These are phyloP conservation scores for Talaromyces wortmannii DNA, from an alignment of 495 filamentous ascomycete species.

Conservation along the genomic window DNA sequence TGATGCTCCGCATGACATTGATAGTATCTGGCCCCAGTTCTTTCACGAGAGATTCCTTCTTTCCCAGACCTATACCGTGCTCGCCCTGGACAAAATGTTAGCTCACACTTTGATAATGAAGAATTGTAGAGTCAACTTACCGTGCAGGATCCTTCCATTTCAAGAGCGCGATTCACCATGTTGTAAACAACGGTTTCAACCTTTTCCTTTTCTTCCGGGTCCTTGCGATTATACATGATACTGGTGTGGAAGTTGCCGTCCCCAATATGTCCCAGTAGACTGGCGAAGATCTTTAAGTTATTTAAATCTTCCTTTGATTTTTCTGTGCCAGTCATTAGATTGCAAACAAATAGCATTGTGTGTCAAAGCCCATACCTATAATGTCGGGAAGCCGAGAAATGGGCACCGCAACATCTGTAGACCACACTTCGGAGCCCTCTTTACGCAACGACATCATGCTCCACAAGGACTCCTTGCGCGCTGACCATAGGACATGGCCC, in stretches of 20 bases:
- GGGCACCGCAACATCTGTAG: slow-evolving; percentile 86
- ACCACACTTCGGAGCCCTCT: slow-evolving; percentile 57
- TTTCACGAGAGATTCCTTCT: slow-evolving; percentile 71
- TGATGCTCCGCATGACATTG: slow-evolving; percentile 79
- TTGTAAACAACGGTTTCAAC: slow-evolving; percentile 77
- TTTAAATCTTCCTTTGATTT: slow-evolving; percentile 86
- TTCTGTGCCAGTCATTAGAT: slow-evolving; percentile 37
- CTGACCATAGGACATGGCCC: slow-evolving; percentile 75
- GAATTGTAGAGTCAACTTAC: slow-evolving; percentile 23
- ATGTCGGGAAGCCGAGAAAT: slow-evolving; percentile 82
- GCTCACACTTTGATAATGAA: not conserved
- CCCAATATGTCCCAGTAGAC: slow-evolving; percentile 78
- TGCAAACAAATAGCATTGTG: not conserved
- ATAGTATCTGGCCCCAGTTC: slow-evolving; percentile 82
- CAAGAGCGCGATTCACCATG: slow-evolving; percentile 81
- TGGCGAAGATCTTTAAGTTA: slow-evolving; percentile 75
- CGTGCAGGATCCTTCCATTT: slow-evolving; percentile 92
- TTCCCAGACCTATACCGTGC: slow-evolving; percentile 83
- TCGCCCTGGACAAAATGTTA: slow-evolving; percentile 48
- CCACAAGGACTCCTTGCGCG: slow-evolving; percentile 84
- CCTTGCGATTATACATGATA: slow-evolving; percentile 71
- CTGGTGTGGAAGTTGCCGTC: slow-evolving; percentile 91
- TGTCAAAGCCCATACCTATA: slow-evolving; percentile 46
- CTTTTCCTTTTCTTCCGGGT: slow-evolving; percentile 59
- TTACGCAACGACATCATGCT: slow-evolving; percentile 42